These are phyloP conservation scores for Heterobasidion parviporum DNA, from an alignment of 1,284 basidiomycete species.

Conservation along the genomic window DNA sequence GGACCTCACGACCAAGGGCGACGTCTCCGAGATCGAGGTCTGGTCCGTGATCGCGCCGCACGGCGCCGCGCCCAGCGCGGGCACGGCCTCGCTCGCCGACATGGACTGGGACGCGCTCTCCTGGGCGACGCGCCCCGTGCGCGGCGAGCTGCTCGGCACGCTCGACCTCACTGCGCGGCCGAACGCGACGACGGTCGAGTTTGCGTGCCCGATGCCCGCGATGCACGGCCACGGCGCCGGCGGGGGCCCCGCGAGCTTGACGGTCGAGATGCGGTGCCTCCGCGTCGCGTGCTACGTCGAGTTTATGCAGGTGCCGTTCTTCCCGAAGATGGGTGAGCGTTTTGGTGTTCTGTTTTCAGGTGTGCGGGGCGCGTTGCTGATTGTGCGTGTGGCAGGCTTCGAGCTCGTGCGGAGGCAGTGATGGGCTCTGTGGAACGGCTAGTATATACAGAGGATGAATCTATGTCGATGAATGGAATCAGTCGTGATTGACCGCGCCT, in stretches of 20 bases:
- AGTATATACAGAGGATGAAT: no score
- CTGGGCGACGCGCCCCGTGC: not conserved
- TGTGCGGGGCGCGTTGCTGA: not conserved
- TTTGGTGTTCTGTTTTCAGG: not conserved
- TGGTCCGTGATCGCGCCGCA: not conserved
- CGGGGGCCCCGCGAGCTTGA: not conserved
- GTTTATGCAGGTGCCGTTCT: not conserved
- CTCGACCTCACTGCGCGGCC: not conserved
- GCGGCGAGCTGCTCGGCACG: not conserved
- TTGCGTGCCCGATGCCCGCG: not conserved
- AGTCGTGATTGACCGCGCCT: no score
- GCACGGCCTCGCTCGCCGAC: not conserved
- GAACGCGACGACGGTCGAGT: conserved; percentile 1
- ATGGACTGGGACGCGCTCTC: not conserved
- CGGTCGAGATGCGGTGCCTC: not conserved
- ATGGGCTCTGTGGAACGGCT: no score
- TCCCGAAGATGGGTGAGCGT: not conserved
- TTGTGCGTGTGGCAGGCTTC: not conserved
- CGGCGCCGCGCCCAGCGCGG: not conserved
- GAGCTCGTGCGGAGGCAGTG: not conserved
- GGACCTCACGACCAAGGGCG: not conserved
- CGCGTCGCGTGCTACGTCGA: not conserved
- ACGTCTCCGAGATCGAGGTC: not conserved
- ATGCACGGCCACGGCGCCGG: no score
- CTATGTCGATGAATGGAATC: no score